phyloP scores from a whole-genome alignment of 352 stramenopile species.

The Pythium utonaiense region DNA sequence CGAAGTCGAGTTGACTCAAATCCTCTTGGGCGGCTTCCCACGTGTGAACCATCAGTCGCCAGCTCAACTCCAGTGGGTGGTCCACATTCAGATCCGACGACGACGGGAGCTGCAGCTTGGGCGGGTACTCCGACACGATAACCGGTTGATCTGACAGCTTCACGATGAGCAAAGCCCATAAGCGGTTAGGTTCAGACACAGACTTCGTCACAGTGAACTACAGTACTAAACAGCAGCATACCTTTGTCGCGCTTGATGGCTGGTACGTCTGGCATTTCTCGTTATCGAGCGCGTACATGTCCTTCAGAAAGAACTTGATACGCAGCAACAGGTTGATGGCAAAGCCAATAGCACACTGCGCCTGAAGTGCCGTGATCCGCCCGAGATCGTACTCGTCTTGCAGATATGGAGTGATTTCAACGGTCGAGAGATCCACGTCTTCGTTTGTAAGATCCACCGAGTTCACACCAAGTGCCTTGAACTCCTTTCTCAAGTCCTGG shows the following conservation, averaged over 20 bases:
- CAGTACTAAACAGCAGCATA: too few species aligned
- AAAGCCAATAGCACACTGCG: constrained; percentile 37
- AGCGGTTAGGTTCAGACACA: too few species aligned
- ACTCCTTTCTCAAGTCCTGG: constrained; percentile 50
- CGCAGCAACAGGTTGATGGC: constrained; percentile 63
- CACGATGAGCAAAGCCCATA: not conserved
- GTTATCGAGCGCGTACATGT: constrained; percentile 62
- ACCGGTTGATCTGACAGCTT: constrained; percentile 32
- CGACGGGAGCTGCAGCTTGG: constrained; percentile 21
- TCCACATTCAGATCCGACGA: constrained; percentile 27
- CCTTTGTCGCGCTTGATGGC: constrained; percentile 44
- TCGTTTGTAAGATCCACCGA: constrained; percentile 39
- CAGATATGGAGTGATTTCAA: constrained; percentile 38
- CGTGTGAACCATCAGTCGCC: constrained; percentile 58
- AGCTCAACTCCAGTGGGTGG: constrained; percentile 40
- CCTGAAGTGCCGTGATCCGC: constrained; percentile 16
- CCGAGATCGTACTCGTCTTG: not conserved
- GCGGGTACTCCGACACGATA: constrained; percentile 17
- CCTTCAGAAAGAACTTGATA: constrained; percentile 74
- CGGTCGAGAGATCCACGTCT: constrained; percentile 39
- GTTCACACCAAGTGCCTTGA: constrained; percentile 33
- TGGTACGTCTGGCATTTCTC: constrained; percentile 83
- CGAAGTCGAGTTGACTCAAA: constrained; percentile 68
- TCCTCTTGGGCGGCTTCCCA: constrained; percentile 56
- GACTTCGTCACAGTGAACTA: too few species aligned